Evolutionary conservation across 1,284 basidiomycete species (phyloP).

Genomic region (Apiotrichum gamsii): DNA sequence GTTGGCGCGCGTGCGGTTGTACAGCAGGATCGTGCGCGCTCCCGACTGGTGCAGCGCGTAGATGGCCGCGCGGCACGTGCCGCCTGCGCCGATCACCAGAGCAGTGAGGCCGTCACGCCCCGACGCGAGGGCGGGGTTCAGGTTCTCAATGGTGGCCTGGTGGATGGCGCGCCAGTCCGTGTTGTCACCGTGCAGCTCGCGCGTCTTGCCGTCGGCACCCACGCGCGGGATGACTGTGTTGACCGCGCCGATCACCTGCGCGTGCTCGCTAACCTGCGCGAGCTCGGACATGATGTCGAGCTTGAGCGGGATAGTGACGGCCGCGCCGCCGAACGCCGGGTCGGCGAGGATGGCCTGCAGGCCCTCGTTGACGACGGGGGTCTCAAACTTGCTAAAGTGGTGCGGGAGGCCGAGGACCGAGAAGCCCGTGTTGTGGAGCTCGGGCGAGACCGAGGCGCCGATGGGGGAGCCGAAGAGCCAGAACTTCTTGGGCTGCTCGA

Average conservation of each 20-base stretch:
- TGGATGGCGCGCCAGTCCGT: constrained; percentile 87
- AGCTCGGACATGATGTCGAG: constrained; percentile 75
- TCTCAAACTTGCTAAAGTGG: constrained; percentile 71
- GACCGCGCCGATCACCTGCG: constrained; percentile 78
- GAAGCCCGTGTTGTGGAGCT: constrained; percentile 88
- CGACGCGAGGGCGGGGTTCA: constrained; percentile 29
- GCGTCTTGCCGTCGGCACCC: constrained; percentile 50
- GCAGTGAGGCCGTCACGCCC: constrained; percentile 50
- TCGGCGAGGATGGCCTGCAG: constrained; percentile 60
- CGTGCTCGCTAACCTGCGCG: constrained; percentile 69
- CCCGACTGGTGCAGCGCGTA: constrained; percentile 73
- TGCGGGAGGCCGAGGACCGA: constrained; percentile 74
- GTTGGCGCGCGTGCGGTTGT: constrained; percentile 71
- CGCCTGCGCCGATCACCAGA: constrained; percentile 85
- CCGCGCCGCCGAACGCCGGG: constrained; percentile 84
- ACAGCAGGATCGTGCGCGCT: constrained; percentile 67
- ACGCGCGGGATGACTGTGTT: constrained; percentile 72
- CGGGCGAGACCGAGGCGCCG: constrained; percentile 81
- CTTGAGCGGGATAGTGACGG: constrained; percentile 92
- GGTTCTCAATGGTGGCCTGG: constrained; percentile 50
- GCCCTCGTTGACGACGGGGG: constrained; percentile 58
- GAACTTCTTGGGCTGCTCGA: constrained; percentile 65
- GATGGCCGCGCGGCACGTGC: constrained; percentile 84
- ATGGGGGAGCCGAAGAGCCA: constrained; percentile 89
- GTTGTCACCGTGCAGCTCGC: constrained; percentile 73